Evolutionary conservation across 371 early-diverging fungal genomes (phyloP), one percentile per base, ranked within the genome.

Genomic region (Gilbertella persicaria): DNA sequence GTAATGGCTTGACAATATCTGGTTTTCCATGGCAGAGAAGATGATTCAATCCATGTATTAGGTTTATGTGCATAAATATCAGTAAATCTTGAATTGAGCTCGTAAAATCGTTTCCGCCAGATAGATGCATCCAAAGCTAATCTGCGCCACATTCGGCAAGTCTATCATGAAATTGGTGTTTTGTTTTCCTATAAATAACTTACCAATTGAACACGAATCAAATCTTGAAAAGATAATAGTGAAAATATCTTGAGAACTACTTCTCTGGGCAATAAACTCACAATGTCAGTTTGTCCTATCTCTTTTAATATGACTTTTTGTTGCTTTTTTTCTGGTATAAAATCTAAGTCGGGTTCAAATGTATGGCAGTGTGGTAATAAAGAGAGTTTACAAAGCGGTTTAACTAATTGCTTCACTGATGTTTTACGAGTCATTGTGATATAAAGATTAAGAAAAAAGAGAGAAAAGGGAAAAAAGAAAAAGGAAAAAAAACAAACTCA

Each of bases 171-270:
- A 17, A 9, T 44, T 45, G 25, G 36, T 21, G 7, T 40, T 41
- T 50, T 10, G 23, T 17, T 30, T 51, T 38, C 35, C 3, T 36
- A 21, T 24, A 43, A 39, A 16, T n/a, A 28, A 35, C 42, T 55
- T 73, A 73, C 77, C 36, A 70, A 52, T 60, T 76, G 77, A 10
- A 64, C 62, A 54, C 42, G 44, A 9, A 73, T 67, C 24, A 76
- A 57, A 45, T 70, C 68, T 39, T 67, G 54, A 37, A 72, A 76
- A 3, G 64, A 50, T 7, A 76, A 29, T 23, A 69, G 36, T 16
- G 53, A 48, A 41, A 76, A 64, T 35, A 76, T 67, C 12, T 56
- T 33, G 5, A 73, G 33, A 2, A 58, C 62, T 2, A 73, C 49
- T 49, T 76, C 77, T 25, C 53, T 65, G 13, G 77, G 77, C 45